Percentiles rank a stretch among this genome's conserved stretches.
Evolutionary conservation across 2,329 filamentous ascomycete genomes (phyloP).

Genomic region (Talaromyces sp.): DNA sequence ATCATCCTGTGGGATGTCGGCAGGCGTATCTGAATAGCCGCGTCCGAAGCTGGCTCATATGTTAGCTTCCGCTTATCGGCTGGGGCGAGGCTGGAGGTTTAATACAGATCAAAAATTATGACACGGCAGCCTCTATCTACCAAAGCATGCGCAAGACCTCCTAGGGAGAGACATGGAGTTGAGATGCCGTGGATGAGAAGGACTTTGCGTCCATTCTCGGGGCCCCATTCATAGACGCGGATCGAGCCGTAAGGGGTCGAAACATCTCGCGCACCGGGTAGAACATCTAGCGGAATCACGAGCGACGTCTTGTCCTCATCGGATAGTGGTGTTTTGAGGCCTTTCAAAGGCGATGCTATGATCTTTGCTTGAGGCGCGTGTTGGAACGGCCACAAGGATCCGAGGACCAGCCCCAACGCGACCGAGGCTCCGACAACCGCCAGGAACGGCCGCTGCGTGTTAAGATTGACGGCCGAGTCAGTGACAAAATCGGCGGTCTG

Average conservation of each 20-base stretch:
- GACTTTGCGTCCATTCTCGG: slow-evolving; percentile 64
- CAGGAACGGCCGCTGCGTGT: slow-evolving; percentile 27
- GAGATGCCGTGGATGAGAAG: slow-evolving; percentile 77
- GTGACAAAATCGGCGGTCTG: slow-evolving; percentile 31
- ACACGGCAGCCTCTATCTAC: slow-evolving; percentile 66
- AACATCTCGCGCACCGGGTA: slow-evolving; percentile 62
- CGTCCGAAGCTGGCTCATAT: slow-evolving; percentile 49
- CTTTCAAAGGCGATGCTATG: slow-evolving; percentile 33
- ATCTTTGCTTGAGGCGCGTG: slow-evolving; percentile 13
- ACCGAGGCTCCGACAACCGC: slow-evolving; percentile 33
- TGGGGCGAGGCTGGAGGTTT: neutral
- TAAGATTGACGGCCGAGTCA: slow-evolving; percentile 25
- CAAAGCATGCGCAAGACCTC: slow-evolving; percentile 61
- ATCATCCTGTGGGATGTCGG: slow-evolving; percentile 65
- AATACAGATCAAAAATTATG: slow-evolving; percentile 65
- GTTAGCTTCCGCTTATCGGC: neutral
- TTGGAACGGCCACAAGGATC: slow-evolving; percentile 21
- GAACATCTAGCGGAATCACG: slow-evolving; percentile 65
- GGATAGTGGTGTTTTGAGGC: slow-evolving; percentile 29
- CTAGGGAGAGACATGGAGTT: slow-evolving; percentile 68
- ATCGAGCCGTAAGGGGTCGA: slow-evolving; percentile 59
- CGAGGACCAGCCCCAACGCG: slow-evolving; percentile 28
- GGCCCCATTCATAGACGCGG: slow-evolving; percentile 77
- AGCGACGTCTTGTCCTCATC: slow-evolving; percentile 35
- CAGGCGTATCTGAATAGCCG: slow-evolving; percentile 69